phyloP scores from a whole-genome alignment of 768 basidiomycete genomes.

The Kwoniella sp. region DNA sequence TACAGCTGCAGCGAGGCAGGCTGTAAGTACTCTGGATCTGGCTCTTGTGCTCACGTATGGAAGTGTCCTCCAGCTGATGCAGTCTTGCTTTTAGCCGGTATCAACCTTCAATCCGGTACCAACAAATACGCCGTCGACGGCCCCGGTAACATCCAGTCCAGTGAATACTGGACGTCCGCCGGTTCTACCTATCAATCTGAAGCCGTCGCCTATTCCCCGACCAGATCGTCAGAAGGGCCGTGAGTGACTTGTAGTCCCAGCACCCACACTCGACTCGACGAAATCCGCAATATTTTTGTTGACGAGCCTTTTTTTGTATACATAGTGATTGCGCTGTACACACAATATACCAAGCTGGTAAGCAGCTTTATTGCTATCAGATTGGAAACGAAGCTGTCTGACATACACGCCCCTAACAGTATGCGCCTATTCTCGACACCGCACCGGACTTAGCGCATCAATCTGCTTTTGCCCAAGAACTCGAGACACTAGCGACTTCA shows the following conservation, averaged over 20 bases:
- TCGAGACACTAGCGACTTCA: slow-evolving; percentile 40
- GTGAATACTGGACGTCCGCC: slow-evolving; percentile 21
- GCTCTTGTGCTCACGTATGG: too few relatives aligned
- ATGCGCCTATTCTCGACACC: slow-evolving; percentile 28
- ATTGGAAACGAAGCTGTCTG: too few relatives aligned
- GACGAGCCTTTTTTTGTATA: not conserved
- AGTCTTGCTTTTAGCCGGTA: too few relatives aligned
- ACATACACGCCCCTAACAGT: slow-evolving; percentile 36
- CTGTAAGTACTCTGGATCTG: too few relatives aligned
- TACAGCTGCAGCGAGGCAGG: too few relatives aligned
- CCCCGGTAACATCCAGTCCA: not conserved
- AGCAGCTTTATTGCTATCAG: not conserved
- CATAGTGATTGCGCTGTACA: slow-evolving; percentile 46
- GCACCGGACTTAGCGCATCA: slow-evolving; percentile 42
- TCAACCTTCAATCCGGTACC: not conserved
- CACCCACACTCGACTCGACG: too few relatives aligned
- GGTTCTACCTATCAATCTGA: slow-evolving; percentile 26
- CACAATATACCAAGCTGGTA: slow-evolving; percentile 49
- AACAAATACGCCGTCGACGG: not conserved
- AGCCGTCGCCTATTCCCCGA: slow-evolving; percentile 45
- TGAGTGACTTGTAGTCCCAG: slow-evolving; percentile 20
- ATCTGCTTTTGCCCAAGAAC: slow-evolving; percentile 45
- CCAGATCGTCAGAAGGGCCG: slow-evolving; percentile 50
- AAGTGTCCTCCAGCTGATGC: too few relatives aligned
- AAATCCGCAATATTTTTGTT: too few relatives aligned